Conservation (phyloP, 148 eudicot species). For the Amaranthus hypochondriacus region DNA sequence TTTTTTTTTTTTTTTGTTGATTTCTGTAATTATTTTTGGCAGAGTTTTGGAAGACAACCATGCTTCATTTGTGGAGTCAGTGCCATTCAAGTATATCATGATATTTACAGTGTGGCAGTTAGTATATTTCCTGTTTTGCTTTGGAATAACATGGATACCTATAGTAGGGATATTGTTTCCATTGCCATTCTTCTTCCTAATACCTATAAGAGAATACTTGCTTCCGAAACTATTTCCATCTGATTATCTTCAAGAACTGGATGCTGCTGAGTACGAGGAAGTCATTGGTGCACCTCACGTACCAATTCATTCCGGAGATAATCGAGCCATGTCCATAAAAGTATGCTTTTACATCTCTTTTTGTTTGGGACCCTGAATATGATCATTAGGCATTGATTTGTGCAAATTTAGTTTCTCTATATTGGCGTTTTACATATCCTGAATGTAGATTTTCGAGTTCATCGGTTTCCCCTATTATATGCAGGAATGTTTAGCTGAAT, state of each 20-base stretch:
- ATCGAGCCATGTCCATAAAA: conserved; percentile 25
- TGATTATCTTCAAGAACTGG: conserved; percentile 50
- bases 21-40: conserved; percentile 10
- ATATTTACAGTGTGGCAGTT: conserved; percentile 52
- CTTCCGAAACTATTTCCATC: conserved; percentile 49
- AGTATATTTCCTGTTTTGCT: conserved; percentile 53
- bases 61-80: conserved; percentile 62
- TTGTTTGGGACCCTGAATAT: not conserved
- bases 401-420: not conserved
- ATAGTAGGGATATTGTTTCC: conserved; percentile 62
- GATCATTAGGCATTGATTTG: not conserved
- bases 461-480: not conserved
- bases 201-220: conserved; percentile 45
- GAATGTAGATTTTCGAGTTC: not conserved
- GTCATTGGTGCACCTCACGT: conserved; percentile 38
- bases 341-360: conserved; percentile 23
- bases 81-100: conserved; percentile 61
- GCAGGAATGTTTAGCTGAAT: conserved; percentile 34
- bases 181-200: conserved; percentile 54
- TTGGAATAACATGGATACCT: conserved; percentile 76
- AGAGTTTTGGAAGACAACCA: conserved; percentile 58
- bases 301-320: conserved; percentile 25
- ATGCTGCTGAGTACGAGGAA: conserved; percentile 74
- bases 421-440: not conserved
- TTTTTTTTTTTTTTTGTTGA: not conserved